Percentiles rank a stretch among this genome's conserved stretches.
Conservation (phyloP, 345 rosid genomes). For the Salix caprea region DNA sequence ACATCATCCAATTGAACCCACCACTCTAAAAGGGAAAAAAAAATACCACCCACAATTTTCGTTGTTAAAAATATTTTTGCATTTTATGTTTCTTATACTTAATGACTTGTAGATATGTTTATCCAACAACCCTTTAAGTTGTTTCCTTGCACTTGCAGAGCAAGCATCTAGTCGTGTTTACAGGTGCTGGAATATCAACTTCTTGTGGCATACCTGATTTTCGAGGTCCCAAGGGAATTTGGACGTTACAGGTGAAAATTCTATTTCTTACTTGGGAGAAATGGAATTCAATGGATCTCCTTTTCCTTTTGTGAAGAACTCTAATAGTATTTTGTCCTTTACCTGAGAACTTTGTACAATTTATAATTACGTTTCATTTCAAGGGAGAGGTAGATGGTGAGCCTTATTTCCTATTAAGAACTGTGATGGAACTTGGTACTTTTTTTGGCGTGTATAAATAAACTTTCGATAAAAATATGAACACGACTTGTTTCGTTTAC, state of each 20-base stretch:
- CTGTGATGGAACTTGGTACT: not conserved
- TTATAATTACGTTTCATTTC: not conserved
- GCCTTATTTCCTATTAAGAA: not conserved
- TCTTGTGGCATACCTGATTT: constrained; percentile 98
- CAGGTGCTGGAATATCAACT: constrained; percentile 98
- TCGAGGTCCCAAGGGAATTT: constrained; percentile 95
- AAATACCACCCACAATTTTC: too few species aligned
- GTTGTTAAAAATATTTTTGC: not conserved
- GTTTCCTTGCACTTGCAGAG: constrained; percentile 60
- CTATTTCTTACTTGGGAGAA: not conserved
- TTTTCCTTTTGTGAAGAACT: not conserved
- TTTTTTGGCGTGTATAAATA: too few species aligned
- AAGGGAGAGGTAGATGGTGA: not conserved
- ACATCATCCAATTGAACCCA: too few species aligned
- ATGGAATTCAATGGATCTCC: not conserved
- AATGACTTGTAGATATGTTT: not conserved
- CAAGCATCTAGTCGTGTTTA: constrained; percentile 95
- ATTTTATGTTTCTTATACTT: not conserved
- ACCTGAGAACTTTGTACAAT: not conserved
- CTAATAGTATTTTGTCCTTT: not conserved
- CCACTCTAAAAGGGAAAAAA: too few species aligned
- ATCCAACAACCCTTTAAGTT: not conserved
- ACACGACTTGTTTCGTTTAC: not conserved
- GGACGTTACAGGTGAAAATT: constrained; percentile 82
- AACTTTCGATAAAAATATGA: not conserved